phyloP scores from a whole-genome alignment of 2,329 filamentous ascomycete species.

The Celoporthe dispersa region DNA sequence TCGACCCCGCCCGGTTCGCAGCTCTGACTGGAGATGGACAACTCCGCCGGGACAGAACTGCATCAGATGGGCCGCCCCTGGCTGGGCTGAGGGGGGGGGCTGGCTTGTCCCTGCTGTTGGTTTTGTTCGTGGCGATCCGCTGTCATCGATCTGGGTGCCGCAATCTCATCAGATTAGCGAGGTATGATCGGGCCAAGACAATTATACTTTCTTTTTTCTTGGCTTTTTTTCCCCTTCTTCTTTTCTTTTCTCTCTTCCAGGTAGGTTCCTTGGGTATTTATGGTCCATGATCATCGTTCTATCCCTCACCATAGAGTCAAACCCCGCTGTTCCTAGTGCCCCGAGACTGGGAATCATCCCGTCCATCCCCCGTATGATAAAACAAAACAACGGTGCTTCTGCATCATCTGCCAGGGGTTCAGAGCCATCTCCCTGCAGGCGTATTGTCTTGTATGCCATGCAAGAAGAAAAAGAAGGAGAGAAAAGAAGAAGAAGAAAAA shows the following conservation, averaged over 20 bases:
- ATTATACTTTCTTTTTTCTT: neutral
- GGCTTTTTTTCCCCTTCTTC: neutral
- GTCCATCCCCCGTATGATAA: neutral
- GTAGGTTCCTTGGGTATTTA: neutral
- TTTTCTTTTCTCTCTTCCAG: neutral
- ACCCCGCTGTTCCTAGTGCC: neutral
- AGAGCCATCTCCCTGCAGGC: neutral
- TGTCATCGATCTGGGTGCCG: slow-evolving; percentile 14
- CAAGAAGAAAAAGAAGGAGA: neutral
- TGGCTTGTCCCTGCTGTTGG: neutral
- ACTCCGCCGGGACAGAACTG: neutral
- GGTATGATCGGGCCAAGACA: slow-evolving; percentile 7
- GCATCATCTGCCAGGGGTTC: too few relatives aligned
- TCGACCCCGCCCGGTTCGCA: neutral
- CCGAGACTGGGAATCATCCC: neutral
- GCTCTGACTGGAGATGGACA: slow-evolving; percentile 8
- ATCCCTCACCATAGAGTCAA: neutral
- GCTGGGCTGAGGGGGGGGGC: neutral
- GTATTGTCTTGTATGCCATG: neutral
- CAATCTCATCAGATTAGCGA: slow-evolving; percentile 13
- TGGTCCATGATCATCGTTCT: neutral
- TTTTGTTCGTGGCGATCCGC: slow-evolving; percentile 8
- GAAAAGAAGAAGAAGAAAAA: neutral
- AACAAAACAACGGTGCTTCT: neutral
- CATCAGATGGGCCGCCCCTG: neutral